Evolutionary conservation across 2,329 filamentous ascomycete species (phyloP).

Genomic region (Colletotrichum sp.): DNA sequence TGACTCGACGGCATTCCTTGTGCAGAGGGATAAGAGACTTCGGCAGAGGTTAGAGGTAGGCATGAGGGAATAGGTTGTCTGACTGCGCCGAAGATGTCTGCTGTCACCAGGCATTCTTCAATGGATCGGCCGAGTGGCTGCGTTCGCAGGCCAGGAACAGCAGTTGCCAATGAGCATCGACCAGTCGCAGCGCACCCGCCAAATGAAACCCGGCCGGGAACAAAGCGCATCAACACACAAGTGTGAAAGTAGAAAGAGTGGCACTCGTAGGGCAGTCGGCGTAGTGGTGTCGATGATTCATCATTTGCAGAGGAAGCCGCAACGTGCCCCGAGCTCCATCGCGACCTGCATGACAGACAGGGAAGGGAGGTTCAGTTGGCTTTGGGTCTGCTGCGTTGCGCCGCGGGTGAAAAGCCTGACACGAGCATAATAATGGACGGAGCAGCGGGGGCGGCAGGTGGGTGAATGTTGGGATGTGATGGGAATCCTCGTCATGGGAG

Average conservation of each 20-base stretch:
- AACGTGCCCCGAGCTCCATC: not conserved
- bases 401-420: not conserved
- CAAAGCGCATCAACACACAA: not conserved
- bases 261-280: not conserved
- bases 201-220: not conserved
- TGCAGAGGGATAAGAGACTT: not conserved
- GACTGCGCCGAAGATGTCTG: not conserved
- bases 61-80: not conserved
- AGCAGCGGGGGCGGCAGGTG: not conserved
- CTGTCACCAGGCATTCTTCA: not conserved
- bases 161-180: not conserved
- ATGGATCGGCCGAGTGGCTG: not conserved
- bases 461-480: not conserved
- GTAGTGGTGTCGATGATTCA: constrained; percentile 16
- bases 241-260: not conserved
- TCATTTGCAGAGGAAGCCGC: not conserved
- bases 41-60: not conserved
- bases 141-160: not conserved
- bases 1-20: not conserved
- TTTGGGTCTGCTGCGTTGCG: not conserved
- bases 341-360: constrained; percentile 12
- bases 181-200: not conserved
- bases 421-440: not conserved
- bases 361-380: not conserved
- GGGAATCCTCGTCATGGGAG: not conserved